Base-by-base conservation (phyloP, 768 basidiomycete species). In the Lyophyllum decastes region DNA sequence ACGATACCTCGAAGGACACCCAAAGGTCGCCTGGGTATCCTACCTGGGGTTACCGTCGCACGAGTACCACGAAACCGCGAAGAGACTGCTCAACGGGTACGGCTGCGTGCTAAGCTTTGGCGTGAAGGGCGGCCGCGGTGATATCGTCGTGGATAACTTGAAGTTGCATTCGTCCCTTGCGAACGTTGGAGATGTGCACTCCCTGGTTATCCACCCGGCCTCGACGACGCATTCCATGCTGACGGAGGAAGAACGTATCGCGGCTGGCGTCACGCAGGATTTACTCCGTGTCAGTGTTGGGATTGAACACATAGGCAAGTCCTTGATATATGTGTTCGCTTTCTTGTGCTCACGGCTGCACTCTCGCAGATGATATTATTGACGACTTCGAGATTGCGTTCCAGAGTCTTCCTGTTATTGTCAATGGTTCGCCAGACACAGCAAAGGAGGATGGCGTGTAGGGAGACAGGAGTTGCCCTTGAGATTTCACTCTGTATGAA, bases 81-180 rank as follows among this genome's bases (percentile, higher is more conserved):
- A 76, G 58, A 64, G 72, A 48, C 63, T 80, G 7, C 70, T 88
- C 44, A 73, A 73, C 52, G 67, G 72, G 2, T 88, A 73, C 52
- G 84, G 87, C 4, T 86, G 86, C 12, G 77, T 90, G 59, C 67
- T 89, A 45, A 84, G 74, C 72, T 88, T 89, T 60, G 89, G 87
- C 4, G 68, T 88, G 55, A 81, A 81, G 63, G 84, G 83, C 10
- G 73, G 54, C 11, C 41, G 51, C 11, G 63, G 72, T 1, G 62
- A 64, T 38, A 56, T 64, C 6, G 69, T 80, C 19, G 71, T 81
- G 2, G 74, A 81, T 54, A 65, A 67, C 17, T 70, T 81, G 52
- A 67, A 72, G 57, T 68, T 80, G 2, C 71, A 70, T 10, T 71
- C 70, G 50, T 68, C 75, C 48, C 65, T 76, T n/a, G 74, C 72